Percentiles rank a stretch among this genome's conserved stretches.
Conservation (phyloP, 345 rosid genomes). For the Cardamine chenopodiifolia region DNA sequence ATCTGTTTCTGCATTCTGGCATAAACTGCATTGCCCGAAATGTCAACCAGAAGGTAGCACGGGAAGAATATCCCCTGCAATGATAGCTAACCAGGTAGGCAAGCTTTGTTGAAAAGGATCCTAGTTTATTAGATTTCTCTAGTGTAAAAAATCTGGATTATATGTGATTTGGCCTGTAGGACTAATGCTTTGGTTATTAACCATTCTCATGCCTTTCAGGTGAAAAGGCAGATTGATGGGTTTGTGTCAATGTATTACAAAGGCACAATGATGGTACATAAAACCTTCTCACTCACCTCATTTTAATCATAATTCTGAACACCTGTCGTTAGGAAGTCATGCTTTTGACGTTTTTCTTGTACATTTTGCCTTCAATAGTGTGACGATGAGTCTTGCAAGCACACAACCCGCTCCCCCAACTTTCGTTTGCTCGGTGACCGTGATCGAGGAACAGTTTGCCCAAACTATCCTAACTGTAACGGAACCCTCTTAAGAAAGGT, state of each 20-base stretch:
- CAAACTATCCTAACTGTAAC: conserved; percentile 86
- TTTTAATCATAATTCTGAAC: conserved; percentile 10
- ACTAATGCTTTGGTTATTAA: conserved; percentile 14
- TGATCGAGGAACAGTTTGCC: conserved; percentile 96
- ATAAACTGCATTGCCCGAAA: conserved; percentile 64
- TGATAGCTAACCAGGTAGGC: conserved; percentile 87
- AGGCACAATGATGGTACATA: conserved; percentile 87
- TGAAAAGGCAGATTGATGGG: conserved; percentile 75
- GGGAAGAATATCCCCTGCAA: conserved; percentile 71
- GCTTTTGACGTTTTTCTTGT: conserved; percentile 10
- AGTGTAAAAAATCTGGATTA: conserved; percentile 10
- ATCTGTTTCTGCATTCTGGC: conserved; percentile 65
- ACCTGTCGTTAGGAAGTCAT: neutral
- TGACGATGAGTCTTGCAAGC: conserved; percentile 94
- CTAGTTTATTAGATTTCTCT: neutral
- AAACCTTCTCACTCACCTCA: conserved; percentile 3
- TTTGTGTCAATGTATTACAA: conserved; percentile 77
- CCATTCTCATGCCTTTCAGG: conserved; percentile 55
- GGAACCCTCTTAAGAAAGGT: conserved; percentile 88
- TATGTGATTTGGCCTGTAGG: neutral
- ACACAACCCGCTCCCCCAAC: conserved; percentile 68
- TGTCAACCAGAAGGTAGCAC: conserved; percentile 69
- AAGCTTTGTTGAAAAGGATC: neutral
- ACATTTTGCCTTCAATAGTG: conserved; percentile 56
- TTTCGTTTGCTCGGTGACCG: conserved; percentile 73